These are phyloP conservation scores for Kurtzmaniella fragi DNA, from an alignment of 805 yeast species.

Conservation along the genomic window DNA sequence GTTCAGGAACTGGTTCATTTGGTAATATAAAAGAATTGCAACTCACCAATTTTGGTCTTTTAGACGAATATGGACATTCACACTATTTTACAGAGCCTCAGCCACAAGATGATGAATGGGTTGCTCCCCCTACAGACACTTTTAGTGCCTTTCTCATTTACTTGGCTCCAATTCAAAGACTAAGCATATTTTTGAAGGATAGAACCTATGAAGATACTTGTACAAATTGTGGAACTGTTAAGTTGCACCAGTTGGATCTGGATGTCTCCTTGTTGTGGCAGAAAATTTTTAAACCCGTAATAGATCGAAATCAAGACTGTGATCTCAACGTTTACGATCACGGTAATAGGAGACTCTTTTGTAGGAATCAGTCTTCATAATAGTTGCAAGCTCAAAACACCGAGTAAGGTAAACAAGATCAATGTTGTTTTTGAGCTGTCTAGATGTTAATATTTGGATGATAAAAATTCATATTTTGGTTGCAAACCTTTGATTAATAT, in stretches of 20 bases:
- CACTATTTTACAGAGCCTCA: conserved; percentile 11
- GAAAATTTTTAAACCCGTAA: conserved; percentile 14
- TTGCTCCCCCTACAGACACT: conserved; percentile 15
- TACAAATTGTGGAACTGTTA: conserved; percentile 24
- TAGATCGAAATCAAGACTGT: conserved; percentile 6
- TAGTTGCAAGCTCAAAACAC: background rate
- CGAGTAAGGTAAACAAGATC: background rate
- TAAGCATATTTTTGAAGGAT: conserved; percentile 21
- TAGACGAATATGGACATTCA: conserved; percentile 11
- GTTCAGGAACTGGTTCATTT: conserved; percentile 31
- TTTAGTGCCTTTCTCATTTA: conserved; percentile 16
- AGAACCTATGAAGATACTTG: conserved; percentile 20
- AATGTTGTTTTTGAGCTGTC: background rate
- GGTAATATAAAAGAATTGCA: conserved; percentile 18
- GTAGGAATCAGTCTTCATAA: background rate
- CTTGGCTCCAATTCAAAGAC: conserved; percentile 6
- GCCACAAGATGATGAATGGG: conserved; percentile 14
- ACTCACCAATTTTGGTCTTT: conserved; percentile 29
- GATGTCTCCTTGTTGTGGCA: conserved; percentile 14
- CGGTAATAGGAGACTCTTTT: conserved; percentile 1
- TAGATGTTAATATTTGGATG: conserved; percentile 11
- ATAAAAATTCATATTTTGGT: conserved; percentile 2
- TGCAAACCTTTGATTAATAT: conserved; percentile 2
- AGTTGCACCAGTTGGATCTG: background rate
- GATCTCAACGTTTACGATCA: conserved; percentile 5